Percentiles rank a stretch among this genome's conserved stretches.
These are phyloP conservation scores for Gnetum montanum DNA, from an alignment of 75 land plant species.

Conservation along the genomic window DNA sequence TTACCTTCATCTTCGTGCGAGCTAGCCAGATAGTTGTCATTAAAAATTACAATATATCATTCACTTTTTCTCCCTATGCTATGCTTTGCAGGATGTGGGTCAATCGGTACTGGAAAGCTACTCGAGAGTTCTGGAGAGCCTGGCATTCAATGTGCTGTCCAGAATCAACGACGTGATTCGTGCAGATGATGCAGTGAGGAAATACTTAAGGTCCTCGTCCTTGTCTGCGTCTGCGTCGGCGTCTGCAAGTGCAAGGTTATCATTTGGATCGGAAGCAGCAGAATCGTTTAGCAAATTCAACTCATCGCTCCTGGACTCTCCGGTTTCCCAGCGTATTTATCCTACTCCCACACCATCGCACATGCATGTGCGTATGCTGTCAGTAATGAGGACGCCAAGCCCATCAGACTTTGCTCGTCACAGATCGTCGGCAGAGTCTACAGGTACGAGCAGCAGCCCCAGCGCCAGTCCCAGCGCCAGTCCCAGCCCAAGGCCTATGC, in stretches of 20 bases:
- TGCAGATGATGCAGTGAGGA: slow-evolving; percentile 40
- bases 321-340: neutral
- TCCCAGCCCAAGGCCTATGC: no score
- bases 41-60: neutral
- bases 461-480: neutral
- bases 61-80: no score
- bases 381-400: neutral
- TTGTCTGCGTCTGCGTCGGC: neutral
- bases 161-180: slow-evolving; percentile 67
- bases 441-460: no score
- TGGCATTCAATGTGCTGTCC: slow-evolving; percentile 73
- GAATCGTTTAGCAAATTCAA: no score
- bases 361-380: neutral
- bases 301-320: neutral
- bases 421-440: neutral
- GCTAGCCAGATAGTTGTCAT: neutral
- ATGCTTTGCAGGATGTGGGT: slow-evolving; percentile 64
- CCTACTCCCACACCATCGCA: neutral
- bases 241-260: neutral
- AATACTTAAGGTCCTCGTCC: neutral
- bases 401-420: no score
- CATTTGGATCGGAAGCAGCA: neutral
- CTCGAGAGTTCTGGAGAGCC: slow-evolving; percentile 74
- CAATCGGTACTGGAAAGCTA: slow-evolving; percentile 79
- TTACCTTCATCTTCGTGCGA: neutral